Base-by-base conservation (phyloP, 768 basidiomycete species). In the Termitomyces sp. region DNA sequence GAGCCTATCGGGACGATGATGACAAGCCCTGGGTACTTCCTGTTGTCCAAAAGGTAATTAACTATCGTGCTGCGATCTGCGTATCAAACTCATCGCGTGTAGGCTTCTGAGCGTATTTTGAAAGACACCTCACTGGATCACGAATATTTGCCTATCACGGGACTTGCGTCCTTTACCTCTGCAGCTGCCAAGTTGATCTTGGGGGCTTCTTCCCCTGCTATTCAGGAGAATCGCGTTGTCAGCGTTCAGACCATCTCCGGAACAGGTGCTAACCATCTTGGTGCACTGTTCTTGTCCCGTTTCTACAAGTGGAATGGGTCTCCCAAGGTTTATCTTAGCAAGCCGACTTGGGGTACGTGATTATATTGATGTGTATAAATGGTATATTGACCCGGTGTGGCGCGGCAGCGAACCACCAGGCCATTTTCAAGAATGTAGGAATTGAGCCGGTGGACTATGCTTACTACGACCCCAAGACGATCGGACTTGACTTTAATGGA, bases 241-340 rank as follows among this genome's bases (percentile, higher is more conserved):
- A 91, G 89, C 71, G 91, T 91, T 51, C 96, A 98, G 78, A 96
- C 96, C 15, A 91, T 97, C 66, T 96, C 94, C 15, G 96, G 96
- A 32, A 98, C 96, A 2, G 96, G 96, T 54, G 96, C 96, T 53
- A 96, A 96, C 78, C 95, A 96, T 75, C 83, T 96, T 52, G 96
- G 88, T 28, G 95, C 88, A 2, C 76, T 94, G 56, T 97, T 97
- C 81, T 76, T 98, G 65, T 86, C 88, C 63, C 81, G 81, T 62
- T 95, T 91, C 77, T 97, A 96, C 76, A 77, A 80, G 3, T 91
- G 83, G 79, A 84, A 86, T 56, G 75, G 75, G n/a, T 73, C 82
- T 53, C 89, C 90, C 68, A 83, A 81, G 64, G 76, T 97, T 63
- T 94, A 89, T 73, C 71, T 99, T 67, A 95, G 95, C 70, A 86